Conservation (phyloP, 345 rosid genomes). For the Moricandia arvensis region DNA sequence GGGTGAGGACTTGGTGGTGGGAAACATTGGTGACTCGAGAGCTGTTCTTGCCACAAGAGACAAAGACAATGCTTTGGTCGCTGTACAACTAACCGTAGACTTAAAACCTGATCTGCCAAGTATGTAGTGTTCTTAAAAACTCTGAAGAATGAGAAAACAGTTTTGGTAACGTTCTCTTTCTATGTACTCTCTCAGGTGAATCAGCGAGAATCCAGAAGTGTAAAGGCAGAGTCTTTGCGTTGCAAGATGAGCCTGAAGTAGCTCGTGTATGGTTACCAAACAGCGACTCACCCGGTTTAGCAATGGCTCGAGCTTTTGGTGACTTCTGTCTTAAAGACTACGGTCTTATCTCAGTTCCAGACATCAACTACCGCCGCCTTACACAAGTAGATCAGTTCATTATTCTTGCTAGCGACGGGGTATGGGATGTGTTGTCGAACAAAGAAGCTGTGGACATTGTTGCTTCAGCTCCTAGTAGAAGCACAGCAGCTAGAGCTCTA, state of each 20-base stretch:
- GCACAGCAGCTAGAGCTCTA: slow-evolving; percentile 86
- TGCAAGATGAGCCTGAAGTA: slow-evolving; percentile 98
- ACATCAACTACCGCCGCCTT: slow-evolving; percentile 62
- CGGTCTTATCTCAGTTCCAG: slow-evolving; percentile 89
- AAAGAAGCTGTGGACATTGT: slow-evolving; percentile 89
- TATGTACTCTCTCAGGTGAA: slow-evolving; percentile 55
- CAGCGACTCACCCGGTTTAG: slow-evolving; percentile 93
- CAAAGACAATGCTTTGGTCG: slow-evolving; percentile 58
- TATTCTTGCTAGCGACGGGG: slow-evolving; percentile 95
- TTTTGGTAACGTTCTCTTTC: not conserved
- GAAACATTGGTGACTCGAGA: slow-evolving; percentile 92
- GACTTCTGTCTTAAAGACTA: slow-evolving; percentile 97
- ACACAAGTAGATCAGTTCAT: slow-evolving; percentile 72
- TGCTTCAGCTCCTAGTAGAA: slow-evolving; percentile 74
- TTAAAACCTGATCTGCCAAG: slow-evolving; percentile 97
- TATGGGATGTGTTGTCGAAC: slow-evolving; percentile 95
- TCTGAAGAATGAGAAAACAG: slow-evolving; percentile 13
- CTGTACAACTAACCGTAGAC: slow-evolving; percentile 82
- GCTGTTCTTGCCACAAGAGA: slow-evolving; percentile 84
- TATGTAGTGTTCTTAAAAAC: slow-evolving; percentile 24
- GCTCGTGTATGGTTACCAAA: slow-evolving; percentile 98
- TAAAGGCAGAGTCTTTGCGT: slow-evolving; percentile 94
- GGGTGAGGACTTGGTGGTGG: slow-evolving; percentile 80
- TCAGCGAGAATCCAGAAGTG: slow-evolving; percentile 90
- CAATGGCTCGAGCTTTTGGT: slow-evolving; percentile 99